These are phyloP conservation scores for Nyssa sinensis DNA, from an alignment of 148 eudicot species.

Conservation along the genomic window DNA sequence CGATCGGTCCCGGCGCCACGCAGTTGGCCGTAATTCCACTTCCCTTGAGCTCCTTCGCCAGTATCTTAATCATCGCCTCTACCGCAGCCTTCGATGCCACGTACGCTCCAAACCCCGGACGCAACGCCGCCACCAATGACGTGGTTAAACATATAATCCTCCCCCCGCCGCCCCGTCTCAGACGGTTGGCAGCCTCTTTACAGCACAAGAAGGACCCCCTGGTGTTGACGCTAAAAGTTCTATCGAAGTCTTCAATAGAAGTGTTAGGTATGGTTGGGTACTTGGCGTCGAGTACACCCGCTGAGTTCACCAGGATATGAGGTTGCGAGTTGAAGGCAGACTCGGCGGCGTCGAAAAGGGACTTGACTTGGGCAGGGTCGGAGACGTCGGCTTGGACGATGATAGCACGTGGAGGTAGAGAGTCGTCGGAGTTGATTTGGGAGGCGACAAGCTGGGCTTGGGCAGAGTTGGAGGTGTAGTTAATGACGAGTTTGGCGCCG, in stretches of 20 bases:
- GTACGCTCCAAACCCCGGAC: conserved; percentile 31
- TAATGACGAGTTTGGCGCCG: conserved; percentile 55
- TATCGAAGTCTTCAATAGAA: conserved; percentile 26
- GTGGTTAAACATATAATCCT: conserved; percentile 34
- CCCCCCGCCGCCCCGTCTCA: conserved; percentile 42
- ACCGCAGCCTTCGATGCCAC: conserved; percentile 48
- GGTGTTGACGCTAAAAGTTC: conserved; percentile 29
- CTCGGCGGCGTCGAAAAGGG: conserved; percentile 34
- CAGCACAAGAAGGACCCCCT: conserved; percentile 35
- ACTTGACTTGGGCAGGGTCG: conserved; percentile 22
- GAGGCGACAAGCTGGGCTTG: conserved; percentile 31
- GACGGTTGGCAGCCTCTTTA: conserved; percentile 36
- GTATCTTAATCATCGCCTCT: conserved; percentile 42
- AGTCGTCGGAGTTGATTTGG: conserved; percentile 20
- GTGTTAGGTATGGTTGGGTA: conserved; percentile 22
- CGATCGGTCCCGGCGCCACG: conserved; percentile 42
- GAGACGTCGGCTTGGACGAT: conserved; percentile 40
- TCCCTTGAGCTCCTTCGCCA: conserved; percentile 51
- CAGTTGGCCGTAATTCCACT: conserved; percentile 38
- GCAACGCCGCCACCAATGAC: conserved; percentile 17
- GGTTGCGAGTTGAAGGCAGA: conserved; percentile 20
- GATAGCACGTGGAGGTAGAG: conserved; percentile 25
- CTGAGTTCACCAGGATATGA: conserved; percentile 37
- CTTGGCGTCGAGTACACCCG: conserved; percentile 29
- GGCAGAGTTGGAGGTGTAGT: conserved; percentile 38